Evolutionary conservation across 2,329 filamentous ascomycete species (phyloP).

Genomic region (Penicillium sp.): DNA sequence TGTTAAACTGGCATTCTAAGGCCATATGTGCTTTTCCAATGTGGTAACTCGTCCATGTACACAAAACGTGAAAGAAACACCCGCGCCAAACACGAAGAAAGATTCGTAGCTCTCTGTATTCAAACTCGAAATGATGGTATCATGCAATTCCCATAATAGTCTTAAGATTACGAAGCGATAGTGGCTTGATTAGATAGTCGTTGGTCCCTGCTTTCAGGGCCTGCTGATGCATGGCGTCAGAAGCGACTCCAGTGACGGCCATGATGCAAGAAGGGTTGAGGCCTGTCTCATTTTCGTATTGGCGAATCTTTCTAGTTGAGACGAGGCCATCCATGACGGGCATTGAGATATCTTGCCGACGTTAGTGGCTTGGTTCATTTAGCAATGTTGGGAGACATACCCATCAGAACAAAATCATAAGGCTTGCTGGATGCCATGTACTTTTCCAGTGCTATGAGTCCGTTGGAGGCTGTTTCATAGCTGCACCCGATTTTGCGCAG

Average conservation of each 20-base stretch:
- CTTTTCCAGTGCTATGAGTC: constrained; percentile 40
- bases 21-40: no score
- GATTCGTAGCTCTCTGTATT: background rate
- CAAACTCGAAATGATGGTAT: constrained; percentile 1
- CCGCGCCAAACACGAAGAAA: no score
- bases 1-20: no score
- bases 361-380: background rate
- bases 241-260: constrained; percentile 35
- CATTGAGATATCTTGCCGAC: constrained; percentile 44
- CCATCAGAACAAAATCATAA: constrained; percentile 41
- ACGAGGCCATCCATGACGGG: constrained; percentile 47
- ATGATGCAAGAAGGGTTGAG: constrained; percentile 27
- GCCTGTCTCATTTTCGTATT: constrained; percentile 30
- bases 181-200: constrained; percentile 34
- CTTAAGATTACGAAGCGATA: constrained; percentile 34
- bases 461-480: constrained; percentile 41
- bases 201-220: constrained; percentile 32
- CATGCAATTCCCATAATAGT: constrained; percentile 28
- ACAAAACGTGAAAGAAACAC: no score
- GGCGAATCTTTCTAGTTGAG: constrained; percentile 43
- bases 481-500: constrained; percentile 38
- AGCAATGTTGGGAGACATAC: constrained; percentile 12
- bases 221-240: constrained; percentile 32
- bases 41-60: no score
- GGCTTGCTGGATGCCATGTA: constrained; percentile 27